A percentile compares a stretch with the other conserved stretches of the same genome.
phyloP scores from a whole-genome alignment of 1,284 basidiomycete species.

The Exobasidium rhododendri region DNA sequence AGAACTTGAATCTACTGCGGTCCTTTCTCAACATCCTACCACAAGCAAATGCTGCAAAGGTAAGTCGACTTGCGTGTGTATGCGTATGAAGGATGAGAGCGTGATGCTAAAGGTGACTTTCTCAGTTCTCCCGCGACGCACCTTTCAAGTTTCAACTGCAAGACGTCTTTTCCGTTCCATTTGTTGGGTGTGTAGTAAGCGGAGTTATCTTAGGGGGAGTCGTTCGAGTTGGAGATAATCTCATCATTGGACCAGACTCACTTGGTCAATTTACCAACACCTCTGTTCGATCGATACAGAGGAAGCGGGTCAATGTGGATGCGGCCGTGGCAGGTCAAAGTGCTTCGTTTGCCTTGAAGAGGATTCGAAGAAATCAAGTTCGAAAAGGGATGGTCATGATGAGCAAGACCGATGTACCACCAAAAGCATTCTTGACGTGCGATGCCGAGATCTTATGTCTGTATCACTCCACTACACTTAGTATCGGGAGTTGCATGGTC shows the following conservation, averaged over 20 bases:
- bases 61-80: background rate
- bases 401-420: conserved; percentile 31
- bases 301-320: conserved; percentile 80
- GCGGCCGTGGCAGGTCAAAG: conserved; percentile 90
- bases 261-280: conserved; percentile 84
- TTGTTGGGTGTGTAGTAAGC: conserved; percentile 91
- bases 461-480: conserved; percentile 52
- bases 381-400: conserved; percentile 76
- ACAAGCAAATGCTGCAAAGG: conserved; percentile 39
- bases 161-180: conserved; percentile 66
- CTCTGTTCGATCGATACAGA: conserved; percentile 84
- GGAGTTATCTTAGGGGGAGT: conserved; percentile 67
- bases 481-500: conserved; percentile 51
- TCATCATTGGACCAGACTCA: conserved; percentile 86
- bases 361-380: conserved; percentile 74
- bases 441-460: conserved; percentile 52
- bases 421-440: conserved; percentile 42
- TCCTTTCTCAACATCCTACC: conserved; percentile 55
- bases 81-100: too few relatives aligned
- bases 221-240: conserved; percentile 62
- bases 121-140: conserved; percentile 60
- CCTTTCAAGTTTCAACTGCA: conserved; percentile 69
- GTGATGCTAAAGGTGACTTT: too few relatives aligned
- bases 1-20: conserved; percentile 69
- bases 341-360: conserved; percentile 88